Conservation (phyloP, 108 stramenopile species). For the Stephanodiscus triporus region DNA sequence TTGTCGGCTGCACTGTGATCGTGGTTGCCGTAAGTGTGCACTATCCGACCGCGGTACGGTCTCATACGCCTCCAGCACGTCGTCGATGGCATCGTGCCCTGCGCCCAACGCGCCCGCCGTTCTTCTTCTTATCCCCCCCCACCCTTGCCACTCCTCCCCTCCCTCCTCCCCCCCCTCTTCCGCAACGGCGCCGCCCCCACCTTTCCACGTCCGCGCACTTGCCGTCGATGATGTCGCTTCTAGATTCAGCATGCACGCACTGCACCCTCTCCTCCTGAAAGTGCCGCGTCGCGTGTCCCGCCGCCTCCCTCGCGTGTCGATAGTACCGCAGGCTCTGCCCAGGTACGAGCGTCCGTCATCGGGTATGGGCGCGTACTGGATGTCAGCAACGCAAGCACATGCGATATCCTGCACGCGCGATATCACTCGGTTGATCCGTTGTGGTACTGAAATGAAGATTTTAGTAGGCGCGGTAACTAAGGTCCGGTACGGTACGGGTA, state of each 20-base stretch:
- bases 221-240: constrained; percentile 89
- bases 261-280: constrained; percentile 60
- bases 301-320: constrained; percentile 65
- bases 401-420: too few relatives aligned
- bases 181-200: constrained; percentile 42
- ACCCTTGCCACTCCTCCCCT: too few relatives aligned
- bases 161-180: too few relatives aligned
- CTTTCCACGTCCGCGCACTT: constrained; percentile 63
- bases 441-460: too few relatives aligned
- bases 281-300: constrained; percentile 63
- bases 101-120: constrained; percentile 16
- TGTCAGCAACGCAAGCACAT: too few relatives aligned
- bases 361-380: constrained; percentile 88
- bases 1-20: constrained; percentile 62
- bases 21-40: constrained; percentile 89
- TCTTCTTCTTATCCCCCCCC: constrained; percentile 27
- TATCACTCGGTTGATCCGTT: too few relatives aligned
- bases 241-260: constrained; percentile 74
- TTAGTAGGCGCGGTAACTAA: too few relatives aligned
- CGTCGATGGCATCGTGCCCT: constrained; percentile 53
- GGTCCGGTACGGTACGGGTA: too few relatives aligned
- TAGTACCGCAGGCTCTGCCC: constrained; percentile 80
- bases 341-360: constrained; percentile 72
- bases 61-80: constrained; percentile 68
- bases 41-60: constrained; percentile 56